A percentile compares a stretch with the other conserved stretches of the same genome.
phyloP scores from a whole-genome alignment of 306 rosid species.

The Boehmeria nivea region DNA sequence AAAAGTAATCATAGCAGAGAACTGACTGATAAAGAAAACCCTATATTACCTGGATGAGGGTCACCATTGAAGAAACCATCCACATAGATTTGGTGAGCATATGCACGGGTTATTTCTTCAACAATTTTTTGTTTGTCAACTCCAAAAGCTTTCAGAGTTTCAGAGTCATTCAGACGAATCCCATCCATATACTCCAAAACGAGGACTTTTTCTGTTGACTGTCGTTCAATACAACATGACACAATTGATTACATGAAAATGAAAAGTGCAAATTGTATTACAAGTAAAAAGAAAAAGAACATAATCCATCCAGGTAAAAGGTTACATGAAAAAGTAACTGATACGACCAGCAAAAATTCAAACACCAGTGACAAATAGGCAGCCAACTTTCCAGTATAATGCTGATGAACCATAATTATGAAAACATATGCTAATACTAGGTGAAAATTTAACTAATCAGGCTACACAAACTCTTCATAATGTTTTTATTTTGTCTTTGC shows the following conservation, averaged over 20 bases:
- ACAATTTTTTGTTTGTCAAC: conserved; percentile 76
- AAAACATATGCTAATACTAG: no score
- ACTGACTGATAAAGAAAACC: conserved; percentile 5
- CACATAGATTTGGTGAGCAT: conserved; percentile 91
- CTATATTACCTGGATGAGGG: conserved; percentile 85
- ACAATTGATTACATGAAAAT: background rate
- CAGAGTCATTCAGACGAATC: conserved; percentile 83
- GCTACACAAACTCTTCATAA: no score
- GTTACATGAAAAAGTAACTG: background rate
- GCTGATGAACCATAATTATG: no score
- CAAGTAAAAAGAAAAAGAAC: background rate
- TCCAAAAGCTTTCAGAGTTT: conserved; percentile 63
- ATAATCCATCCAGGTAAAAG: background rate
- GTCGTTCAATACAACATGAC: conserved; percentile 33
- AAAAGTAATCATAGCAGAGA: no score
- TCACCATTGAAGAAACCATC: conserved; percentile 99
- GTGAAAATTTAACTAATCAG: background rate
- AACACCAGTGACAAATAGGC: no score
- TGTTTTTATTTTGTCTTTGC: background rate
- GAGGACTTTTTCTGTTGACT: conserved; percentile 88
- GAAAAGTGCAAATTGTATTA: background rate
- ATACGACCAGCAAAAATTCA: no score
- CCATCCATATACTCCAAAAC: conserved; percentile 96
- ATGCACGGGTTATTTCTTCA: conserved; percentile 97
- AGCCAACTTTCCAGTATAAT: no score